These are phyloP conservation scores for Mollisia scopiformis DNA, from an alignment of 2,329 filamentous ascomycete species.

Conservation along the genomic window DNA sequence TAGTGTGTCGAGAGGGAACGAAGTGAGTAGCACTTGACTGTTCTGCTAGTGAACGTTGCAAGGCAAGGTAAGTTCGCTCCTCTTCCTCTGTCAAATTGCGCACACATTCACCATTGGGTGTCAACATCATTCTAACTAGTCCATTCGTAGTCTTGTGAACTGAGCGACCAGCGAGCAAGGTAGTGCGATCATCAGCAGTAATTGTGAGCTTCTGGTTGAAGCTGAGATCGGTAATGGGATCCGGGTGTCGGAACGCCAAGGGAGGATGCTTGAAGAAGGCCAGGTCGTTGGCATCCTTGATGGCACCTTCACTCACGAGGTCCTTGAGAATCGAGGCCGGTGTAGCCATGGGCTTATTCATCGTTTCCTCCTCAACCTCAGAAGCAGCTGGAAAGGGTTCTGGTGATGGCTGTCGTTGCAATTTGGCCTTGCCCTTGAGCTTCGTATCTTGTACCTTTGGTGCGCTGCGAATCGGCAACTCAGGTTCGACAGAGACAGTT, in stretches of 20 bases:
- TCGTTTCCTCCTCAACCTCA: slow-evolving; percentile 33
- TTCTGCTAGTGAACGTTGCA: slow-evolving; percentile 63
- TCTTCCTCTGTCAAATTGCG: slow-evolving; percentile 70
- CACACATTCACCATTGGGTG: slow-evolving; percentile 76
- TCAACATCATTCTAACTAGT: slow-evolving; percentile 67
- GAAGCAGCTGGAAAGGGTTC: slow-evolving; percentile 22
- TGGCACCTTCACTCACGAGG: slow-evolving; percentile 39
- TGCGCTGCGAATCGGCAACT: slow-evolving; percentile 15
- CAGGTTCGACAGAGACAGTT: slow-evolving; percentile 18
- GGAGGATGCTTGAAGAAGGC: slow-evolving; percentile 44
- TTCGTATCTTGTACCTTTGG: slow-evolving; percentile 23
- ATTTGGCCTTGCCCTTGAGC: slow-evolving; percentile 30
- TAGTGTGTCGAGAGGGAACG: slow-evolving; percentile 56
- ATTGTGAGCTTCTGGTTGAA: slow-evolving; percentile 48
- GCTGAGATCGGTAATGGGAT: slow-evolving; percentile 31
- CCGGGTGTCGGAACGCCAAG: slow-evolving; percentile 38
- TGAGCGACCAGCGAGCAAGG: slow-evolving; percentile 57
- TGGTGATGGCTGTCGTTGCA: slow-evolving; percentile 22
- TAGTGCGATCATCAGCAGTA: slow-evolving; percentile 56
- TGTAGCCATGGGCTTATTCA: slow-evolving; percentile 34
- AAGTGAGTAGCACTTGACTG: slow-evolving; percentile 59
- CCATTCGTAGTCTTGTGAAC: slow-evolving; percentile 67
- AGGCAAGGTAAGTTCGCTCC: slow-evolving; percentile 69
- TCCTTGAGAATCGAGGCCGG: slow-evolving; percentile 41
- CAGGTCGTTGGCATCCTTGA: slow-evolving; percentile 42